Evolutionary conservation across 148 eudicot species (phyloP).

Genomic region (Vaccinium myrtillus): DNA sequence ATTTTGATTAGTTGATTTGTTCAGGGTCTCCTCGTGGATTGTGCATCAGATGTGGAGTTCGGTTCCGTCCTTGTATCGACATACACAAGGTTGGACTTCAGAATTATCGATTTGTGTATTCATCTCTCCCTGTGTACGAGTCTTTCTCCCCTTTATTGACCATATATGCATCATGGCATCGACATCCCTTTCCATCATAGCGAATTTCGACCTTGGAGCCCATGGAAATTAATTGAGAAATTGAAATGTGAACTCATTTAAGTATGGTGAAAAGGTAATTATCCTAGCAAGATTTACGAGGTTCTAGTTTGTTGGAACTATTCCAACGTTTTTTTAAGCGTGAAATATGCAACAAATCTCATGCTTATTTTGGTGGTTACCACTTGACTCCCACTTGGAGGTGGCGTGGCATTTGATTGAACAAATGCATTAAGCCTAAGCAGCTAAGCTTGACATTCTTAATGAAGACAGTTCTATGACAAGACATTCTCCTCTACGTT

Average conservation of each 20-base stretch:
- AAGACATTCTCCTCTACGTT: not conserved
- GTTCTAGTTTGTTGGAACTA: not conserved
- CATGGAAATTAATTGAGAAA: not conserved
- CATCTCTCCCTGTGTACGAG: not conserved
- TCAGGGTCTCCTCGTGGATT: slow-evolving; percentile 23
- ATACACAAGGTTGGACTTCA: slow-evolving; percentile 49
- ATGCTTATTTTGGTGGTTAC: not conserved
- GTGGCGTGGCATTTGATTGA: not conserved
- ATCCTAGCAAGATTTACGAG: not conserved
- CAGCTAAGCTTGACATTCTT: not conserved
- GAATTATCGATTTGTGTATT: not conserved
- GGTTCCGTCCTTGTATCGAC: slow-evolving; percentile 62
- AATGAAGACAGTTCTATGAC: not conserved
- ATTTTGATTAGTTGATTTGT: not conserved
- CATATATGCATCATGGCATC: not conserved
- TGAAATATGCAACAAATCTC: not conserved
- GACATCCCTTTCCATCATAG: not conserved
- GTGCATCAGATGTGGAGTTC: slow-evolving; percentile 36
- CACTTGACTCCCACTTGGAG: not conserved
- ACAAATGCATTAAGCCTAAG: not conserved
- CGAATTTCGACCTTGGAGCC: not conserved
- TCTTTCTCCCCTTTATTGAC: not conserved
- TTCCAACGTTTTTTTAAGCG: not conserved
- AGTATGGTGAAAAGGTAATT: not conserved
- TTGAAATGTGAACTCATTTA: not conserved